These are phyloP conservation scores for Albugo laibachii DNA, from an alignment of 352 stramenopile species.

Conservation along the genomic window DNA sequence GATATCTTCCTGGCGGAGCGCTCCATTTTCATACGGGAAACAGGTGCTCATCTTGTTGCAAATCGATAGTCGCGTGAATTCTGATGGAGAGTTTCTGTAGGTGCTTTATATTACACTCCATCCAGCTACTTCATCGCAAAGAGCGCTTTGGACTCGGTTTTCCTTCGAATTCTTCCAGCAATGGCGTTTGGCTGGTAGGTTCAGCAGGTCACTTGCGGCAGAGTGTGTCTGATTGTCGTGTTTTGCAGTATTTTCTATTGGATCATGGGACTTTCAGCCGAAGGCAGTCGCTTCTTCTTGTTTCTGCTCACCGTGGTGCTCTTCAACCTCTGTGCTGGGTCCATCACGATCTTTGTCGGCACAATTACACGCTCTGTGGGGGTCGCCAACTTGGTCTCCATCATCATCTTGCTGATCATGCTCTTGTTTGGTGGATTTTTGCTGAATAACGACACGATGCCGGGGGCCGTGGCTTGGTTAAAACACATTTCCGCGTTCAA, in stretches of 20 bases:
- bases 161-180: constrained; percentile 50
- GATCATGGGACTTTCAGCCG: constrained; percentile 62
- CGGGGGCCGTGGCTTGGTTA: constrained; percentile 35
- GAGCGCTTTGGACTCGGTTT: constrained; percentile 36
- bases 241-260: constrained; percentile 78
- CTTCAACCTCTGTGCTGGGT: constrained; percentile 62
- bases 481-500: constrained; percentile 72
- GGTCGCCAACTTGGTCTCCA: constrained; percentile 52
- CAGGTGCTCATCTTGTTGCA: constrained; percentile 6
- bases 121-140: constrained; percentile 72
- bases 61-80: too few species aligned
- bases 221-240: constrained; percentile 11
- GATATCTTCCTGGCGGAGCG: constrained; percentile 62
- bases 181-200: too few species aligned
- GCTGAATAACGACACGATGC: constrained; percentile 70
- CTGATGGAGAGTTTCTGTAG: too few species aligned
- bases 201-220: too few species aligned
- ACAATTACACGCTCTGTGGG: constrained; percentile 40
- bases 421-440: constrained; percentile 74
- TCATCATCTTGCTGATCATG: constrained; percentile 59
- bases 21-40: constrained; percentile 56
- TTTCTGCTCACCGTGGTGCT: constrained; percentile 56
- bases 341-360: constrained; percentile 53
- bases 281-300: constrained; percentile 28
- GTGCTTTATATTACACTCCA: constrained; percentile 49